phyloP scores from a whole-genome alignment of 768 basidiomycete genomes.

The Myochromella boudieri region DNA sequence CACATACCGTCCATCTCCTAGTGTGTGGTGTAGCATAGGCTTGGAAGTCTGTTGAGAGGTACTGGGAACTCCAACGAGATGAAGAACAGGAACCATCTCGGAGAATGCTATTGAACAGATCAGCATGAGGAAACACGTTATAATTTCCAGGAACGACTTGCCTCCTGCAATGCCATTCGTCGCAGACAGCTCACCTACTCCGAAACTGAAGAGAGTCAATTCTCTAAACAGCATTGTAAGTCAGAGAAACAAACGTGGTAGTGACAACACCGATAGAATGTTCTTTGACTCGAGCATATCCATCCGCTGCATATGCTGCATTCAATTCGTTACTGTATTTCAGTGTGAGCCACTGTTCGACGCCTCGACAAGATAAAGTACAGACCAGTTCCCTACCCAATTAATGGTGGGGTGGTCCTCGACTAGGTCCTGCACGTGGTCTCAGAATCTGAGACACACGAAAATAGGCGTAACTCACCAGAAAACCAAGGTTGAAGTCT shows the following conservation, averaged over 20 bases:
- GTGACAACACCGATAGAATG: constrained; percentile 66
- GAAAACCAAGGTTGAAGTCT: constrained; percentile 79
- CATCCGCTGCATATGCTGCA: constrained; percentile 89
- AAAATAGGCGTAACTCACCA: constrained; percentile 31
- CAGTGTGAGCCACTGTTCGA: no score
- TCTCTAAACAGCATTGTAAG: background rate
- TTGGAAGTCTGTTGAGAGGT: constrained; percentile 10
- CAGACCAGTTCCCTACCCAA: constrained; percentile 86
- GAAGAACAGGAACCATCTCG: constrained; percentile 88
- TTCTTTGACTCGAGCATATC: constrained; percentile 87
- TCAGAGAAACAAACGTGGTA: constrained; percentile 60
- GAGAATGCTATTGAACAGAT: constrained; percentile 54
- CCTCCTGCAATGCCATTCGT: constrained; percentile 83
- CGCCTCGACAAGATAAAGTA: background rate
- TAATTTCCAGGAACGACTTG: constrained; percentile 22
- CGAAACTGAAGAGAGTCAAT: constrained; percentile 52
- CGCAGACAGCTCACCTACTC: constrained; percentile 91
- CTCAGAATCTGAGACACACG: background rate
- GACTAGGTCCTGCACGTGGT: constrained; percentile 61
- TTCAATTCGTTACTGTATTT: constrained; percentile 83
- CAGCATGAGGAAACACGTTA: background rate
- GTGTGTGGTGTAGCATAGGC: constrained; percentile 15
- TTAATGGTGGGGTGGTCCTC: constrained; percentile 76
- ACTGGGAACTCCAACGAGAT: constrained; percentile 64
- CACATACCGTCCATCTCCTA: constrained; percentile 15